Percentiles rank a stretch among this genome's conserved stretches.
These are phyloP conservation scores for Penicillium sp. DNA, from an alignment of 2,329 filamentous ascomycete genomes.

Conservation along the genomic window DNA sequence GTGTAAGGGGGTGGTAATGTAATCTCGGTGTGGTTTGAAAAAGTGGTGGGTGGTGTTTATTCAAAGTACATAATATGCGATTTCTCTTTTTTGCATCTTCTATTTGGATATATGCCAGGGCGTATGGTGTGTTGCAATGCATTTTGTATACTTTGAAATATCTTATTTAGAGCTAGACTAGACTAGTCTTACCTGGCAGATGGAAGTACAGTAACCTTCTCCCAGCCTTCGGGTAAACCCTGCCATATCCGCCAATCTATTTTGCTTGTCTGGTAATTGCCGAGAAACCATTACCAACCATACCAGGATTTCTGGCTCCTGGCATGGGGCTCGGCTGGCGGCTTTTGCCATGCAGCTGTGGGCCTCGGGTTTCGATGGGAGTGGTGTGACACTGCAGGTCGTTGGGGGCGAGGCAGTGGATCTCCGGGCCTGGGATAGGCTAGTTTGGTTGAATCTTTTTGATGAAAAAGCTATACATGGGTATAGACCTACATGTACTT, in stretches of 20 bases:
- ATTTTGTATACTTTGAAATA: not conserved
- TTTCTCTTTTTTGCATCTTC: not conserved
- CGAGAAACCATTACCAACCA: conserved; percentile 13
- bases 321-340: conserved; percentile 16
- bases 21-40: conserved; percentile 10
- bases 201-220: not conserved
- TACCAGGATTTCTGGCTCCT: not conserved
- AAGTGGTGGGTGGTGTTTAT: not conserved
- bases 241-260: not conserved
- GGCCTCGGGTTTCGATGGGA: conserved; percentile 8
- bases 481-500: too few relatives aligned
- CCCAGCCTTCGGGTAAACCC: not conserved
- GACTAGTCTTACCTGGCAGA: too few relatives aligned
- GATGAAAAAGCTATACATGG: not conserved
- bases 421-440: not conserved
- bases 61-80: conserved; percentile 3
- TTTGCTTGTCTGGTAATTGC: conserved; percentile 10
- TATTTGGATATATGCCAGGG: not conserved
- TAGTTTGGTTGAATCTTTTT: not conserved
- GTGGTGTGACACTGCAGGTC: conserved; percentile 14
- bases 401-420: not conserved
- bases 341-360: conserved; percentile 28
- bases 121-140: not conserved
- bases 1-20: conserved; percentile 2
- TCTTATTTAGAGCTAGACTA: not conserved